These are phyloP conservation scores for Agaricales sp. DNA, from an alignment of 1,284 basidiomycete species.

Conservation along the genomic window DNA sequence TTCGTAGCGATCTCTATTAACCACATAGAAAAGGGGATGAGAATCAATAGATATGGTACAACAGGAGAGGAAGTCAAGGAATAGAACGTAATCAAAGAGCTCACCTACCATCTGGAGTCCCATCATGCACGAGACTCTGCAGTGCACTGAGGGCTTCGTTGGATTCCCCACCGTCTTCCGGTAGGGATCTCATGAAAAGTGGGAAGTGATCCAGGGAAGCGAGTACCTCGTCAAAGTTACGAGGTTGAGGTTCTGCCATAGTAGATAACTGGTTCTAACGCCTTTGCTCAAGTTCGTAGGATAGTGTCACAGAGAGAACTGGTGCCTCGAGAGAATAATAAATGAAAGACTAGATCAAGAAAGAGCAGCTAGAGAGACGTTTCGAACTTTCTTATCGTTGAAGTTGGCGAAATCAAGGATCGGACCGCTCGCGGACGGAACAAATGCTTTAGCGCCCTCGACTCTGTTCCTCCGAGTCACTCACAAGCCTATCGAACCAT, in stretches of 20 bases:
- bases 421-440: no score
- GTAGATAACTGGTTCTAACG: background rate
- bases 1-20: conserved; percentile 70
- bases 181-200: conserved; percentile 89
- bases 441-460: no score
- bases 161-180: conserved; percentile 38
- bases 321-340: no score
- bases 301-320: conserved; percentile 5
- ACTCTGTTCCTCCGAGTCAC: no score
- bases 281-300: conserved; percentile 17
- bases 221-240: conserved; percentile 38
- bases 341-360: no score
- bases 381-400: no score
- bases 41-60: no score
- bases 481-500: no score
- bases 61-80: background rate
- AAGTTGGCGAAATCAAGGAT: no score
- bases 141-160: conserved; percentile 70
- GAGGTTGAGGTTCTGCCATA: conserved; percentile 1
- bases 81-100: conserved; percentile 5
- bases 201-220: conserved; percentile 53
- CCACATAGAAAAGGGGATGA: background rate
- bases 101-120: conserved; percentile 84
- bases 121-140: conserved; percentile 81
- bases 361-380: no score